These are phyloP conservation scores for Cicer arietinum DNA, from an alignment of 306 rosid genomes.

Conservation along the genomic window DNA sequence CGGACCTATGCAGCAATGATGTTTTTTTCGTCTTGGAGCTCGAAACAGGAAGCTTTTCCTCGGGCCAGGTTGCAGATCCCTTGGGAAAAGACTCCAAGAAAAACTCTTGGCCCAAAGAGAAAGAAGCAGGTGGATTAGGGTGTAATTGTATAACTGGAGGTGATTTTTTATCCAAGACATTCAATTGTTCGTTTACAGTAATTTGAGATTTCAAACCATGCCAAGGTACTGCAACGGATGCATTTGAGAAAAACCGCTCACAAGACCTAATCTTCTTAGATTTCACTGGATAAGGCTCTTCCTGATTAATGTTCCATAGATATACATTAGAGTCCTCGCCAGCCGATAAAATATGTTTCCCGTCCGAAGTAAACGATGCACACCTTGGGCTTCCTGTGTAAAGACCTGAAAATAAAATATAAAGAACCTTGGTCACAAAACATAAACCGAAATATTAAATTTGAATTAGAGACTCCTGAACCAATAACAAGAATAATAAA, in stretches of 20 bases:
- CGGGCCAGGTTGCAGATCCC: slow-evolving; percentile 99
- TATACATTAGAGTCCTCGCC: slow-evolving; percentile 89
- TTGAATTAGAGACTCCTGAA: not conserved
- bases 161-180: slow-evolving; percentile 47
- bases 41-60: slow-evolving; percentile 87
- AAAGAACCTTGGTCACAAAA: slow-evolving; percentile 44
- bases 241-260: slow-evolving; percentile 59
- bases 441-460: slow-evolving; percentile 11
- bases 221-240: slow-evolving; percentile 68
- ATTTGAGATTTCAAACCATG: slow-evolving; percentile 57
- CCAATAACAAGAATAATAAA: slow-evolving; percentile 13
- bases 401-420: slow-evolving; percentile 57
- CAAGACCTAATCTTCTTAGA: slow-evolving; percentile 54
- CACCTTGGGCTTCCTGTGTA: slow-evolving; percentile 64
- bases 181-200: slow-evolving; percentile 47
- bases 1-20: slow-evolving; percentile 64
- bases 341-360: slow-evolving; percentile 88
- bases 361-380: slow-evolving; percentile 86
- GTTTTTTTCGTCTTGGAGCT: slow-evolving; percentile 56
- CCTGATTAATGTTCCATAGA: slow-evolving; percentile 69
- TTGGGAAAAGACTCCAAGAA: slow-evolving; percentile 74
- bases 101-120: slow-evolving; percentile 71
- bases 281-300: slow-evolving; percentile 44
- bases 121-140: slow-evolving; percentile 59
- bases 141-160: slow-evolving; percentile 46